phyloP scores from a whole-genome alignment of 148 eudicot species.

The Pouteria glomerata region DNA sequence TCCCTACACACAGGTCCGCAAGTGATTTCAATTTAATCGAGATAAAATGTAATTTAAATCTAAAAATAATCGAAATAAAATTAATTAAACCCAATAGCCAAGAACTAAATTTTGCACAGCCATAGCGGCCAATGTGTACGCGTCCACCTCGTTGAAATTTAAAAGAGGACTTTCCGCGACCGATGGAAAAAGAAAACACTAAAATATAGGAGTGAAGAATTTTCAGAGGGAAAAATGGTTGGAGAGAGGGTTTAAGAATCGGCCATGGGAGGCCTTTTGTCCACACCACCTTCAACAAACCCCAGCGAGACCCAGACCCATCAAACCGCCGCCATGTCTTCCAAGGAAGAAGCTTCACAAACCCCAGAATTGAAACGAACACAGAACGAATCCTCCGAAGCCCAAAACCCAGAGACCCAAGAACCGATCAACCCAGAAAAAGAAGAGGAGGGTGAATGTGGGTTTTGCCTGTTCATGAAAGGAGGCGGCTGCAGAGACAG shows the following conservation, averaged over 20 bases:
- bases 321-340: constrained; percentile 2
- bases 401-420: not conserved
- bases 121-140: too few relatives aligned
- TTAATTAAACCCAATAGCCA: too few relatives aligned
- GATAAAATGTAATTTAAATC: too few relatives aligned
- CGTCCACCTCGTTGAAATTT: too few relatives aligned
- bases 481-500: constrained; percentile 59
- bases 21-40: too few relatives aligned
- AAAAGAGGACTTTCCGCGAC: too few relatives aligned
- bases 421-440: constrained; percentile 8
- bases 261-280: constrained; percentile 16
- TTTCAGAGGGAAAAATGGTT: not conserved
- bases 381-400: not conserved
- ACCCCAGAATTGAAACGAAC: constrained; percentile 18
- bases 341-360: constrained; percentile 2
- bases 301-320: constrained; percentile 5
- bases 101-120: too few relatives aligned
- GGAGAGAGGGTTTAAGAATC: constrained; percentile 8
- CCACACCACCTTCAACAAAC: constrained; percentile 6
- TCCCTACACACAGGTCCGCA: too few relatives aligned
- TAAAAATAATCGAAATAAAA: too few relatives aligned
- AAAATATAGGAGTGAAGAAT: too few relatives aligned
- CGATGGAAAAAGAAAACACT: too few relatives aligned
- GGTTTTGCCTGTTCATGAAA: constrained; percentile 67
- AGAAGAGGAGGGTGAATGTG: constrained; percentile 51